Base-by-base conservation (phyloP, 1,139 yeast species). In the Geotrichum cucujoidarum region DNA sequence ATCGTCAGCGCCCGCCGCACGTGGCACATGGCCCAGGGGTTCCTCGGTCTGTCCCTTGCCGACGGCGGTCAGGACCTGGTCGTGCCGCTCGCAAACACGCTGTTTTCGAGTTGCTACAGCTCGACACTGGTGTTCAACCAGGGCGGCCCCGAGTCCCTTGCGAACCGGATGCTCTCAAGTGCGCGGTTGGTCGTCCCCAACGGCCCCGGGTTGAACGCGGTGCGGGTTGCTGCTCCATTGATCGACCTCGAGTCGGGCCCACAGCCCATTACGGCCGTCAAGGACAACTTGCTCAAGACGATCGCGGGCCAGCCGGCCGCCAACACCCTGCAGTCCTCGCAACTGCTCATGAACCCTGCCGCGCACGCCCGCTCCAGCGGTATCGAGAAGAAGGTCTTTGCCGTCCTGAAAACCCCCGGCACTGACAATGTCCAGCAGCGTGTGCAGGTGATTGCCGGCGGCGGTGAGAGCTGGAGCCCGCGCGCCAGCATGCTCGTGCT, bases 401-500 rank as follows among this genome's bases (percentile, higher is more conserved):
- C 71, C 30, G 25, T 30, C 14, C 22, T 50, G 10, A 17, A 14
- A 2, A 10, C 21, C 3, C 11, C 24, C 3, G 13, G 5, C 39
- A 18, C 29, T 4, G 17, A 14, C 22, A 5, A 11, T 8, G 17
- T 22, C 13, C n/a, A 3, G 25, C 35, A 21, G 37, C 31, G 55
- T 32, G 60, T 37, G 59, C 73, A 76, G 57, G 81, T 80, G 17
- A 73, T 78, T 34, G 85, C 85, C 4, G 73, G 73, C 13, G 73
- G 73, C 8, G 86, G 86, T 3, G 86, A 85, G 1, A 76, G 78
- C 10, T 80, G 85, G 86, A 82, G 83, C 1, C 74, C 80, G 31
- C 74, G 80, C 49, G 77, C 83, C 0, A 73, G 75, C 38, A 76
- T 79, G 60, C 67, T 80, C 13, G 85, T 78, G 0, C 63, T 80